A percentile compares a stretch with the other conserved stretches of the same genome.
Conservation (phyloP, 2,329 filamentous ascomycete species). For the Botrytis deweyae region DNA sequence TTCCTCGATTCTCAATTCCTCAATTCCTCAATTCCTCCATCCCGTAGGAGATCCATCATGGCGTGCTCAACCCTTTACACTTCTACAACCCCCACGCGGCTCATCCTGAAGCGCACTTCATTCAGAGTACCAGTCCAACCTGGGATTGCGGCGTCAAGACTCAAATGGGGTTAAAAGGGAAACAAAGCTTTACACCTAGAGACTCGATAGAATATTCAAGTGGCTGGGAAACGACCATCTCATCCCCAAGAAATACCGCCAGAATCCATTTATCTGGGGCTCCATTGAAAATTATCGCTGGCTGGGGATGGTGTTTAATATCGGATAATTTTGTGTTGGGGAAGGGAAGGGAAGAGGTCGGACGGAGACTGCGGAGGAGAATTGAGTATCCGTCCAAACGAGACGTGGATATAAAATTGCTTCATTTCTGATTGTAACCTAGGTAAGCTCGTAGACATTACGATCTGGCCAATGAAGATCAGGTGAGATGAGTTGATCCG, state of each 20-base stretch:
- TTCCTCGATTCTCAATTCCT: neutral
- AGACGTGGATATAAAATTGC: conserved; percentile 21
- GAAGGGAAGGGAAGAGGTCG: neutral
- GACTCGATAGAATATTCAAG: neutral
- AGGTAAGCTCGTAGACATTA: neutral
- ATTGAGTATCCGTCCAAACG: neutral
- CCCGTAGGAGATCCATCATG: neutral
- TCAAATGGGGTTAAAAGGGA: neutral
- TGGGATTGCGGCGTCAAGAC: neutral
- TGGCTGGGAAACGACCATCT: neutral
- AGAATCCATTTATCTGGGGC: conserved; percentile 8
- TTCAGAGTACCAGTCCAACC: neutral
- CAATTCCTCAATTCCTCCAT: neutral
- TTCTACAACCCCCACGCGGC: neutral
- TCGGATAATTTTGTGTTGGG: neutral
- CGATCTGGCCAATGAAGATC: neutral
- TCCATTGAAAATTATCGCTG: conserved; percentile 14
- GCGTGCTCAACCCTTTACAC: neutral
- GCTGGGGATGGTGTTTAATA: conserved; percentile 3
- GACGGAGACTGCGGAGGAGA: neutral
- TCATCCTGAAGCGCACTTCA: neutral
- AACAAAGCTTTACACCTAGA: neutral
- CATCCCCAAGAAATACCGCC: neutral
- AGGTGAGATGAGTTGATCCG: neutral
- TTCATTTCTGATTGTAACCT: neutral